Percentiles rank a stretch among this genome's conserved stretches.
Evolutionary conservation across 371 early-diverging fungal genomes (phyloP).

Genomic region (Haplosporangium sp.): DNA sequence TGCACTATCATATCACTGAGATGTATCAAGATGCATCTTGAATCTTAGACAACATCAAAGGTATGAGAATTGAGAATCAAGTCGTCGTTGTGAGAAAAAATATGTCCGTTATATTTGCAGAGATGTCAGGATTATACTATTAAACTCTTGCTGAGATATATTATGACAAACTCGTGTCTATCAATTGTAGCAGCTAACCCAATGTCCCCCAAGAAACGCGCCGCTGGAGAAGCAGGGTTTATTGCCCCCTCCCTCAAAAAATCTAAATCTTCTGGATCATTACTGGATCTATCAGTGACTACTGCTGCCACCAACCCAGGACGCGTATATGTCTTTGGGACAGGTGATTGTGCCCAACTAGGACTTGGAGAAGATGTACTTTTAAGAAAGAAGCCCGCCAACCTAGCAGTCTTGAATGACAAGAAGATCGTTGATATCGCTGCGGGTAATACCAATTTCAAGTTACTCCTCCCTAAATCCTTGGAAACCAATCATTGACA

Average conservation of each 20-base stretch:
- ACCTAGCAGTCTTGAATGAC: constrained; percentile 72
- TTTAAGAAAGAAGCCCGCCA: constrained; percentile 80
- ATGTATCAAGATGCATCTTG: background rate
- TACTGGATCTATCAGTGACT: constrained; percentile 19
- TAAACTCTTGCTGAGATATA: background rate
- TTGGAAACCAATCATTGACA: too few species aligned
- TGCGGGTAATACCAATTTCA: constrained; percentile 62
- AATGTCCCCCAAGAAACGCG: constrained; percentile 9
- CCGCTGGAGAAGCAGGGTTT: constrained; percentile 1
- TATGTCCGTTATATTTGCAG: too few species aligned
- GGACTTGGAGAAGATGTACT: constrained; percentile 90
- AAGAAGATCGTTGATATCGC: constrained; percentile 78
- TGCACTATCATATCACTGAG: too few species aligned
- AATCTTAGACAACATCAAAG: background rate
- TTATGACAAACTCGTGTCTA: too few species aligned
- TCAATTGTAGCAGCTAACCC: background rate
- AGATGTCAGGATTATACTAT: too few species aligned
- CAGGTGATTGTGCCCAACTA: constrained; percentile 95
- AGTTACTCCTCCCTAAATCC: background rate
- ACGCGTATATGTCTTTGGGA: constrained; percentile 92
- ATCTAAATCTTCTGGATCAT: constrained; percentile 10
- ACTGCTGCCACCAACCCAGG: constrained; percentile 58
- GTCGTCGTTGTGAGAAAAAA: too few species aligned
- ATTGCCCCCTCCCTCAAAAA: constrained; percentile 11
- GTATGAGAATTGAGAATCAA: background rate